A percentile compares a stretch with the other conserved stretches of the same genome.
Evolutionary conservation across 345 rosid genomes (phyloP).

Genomic region (Aquilaria sinensis): DNA sequence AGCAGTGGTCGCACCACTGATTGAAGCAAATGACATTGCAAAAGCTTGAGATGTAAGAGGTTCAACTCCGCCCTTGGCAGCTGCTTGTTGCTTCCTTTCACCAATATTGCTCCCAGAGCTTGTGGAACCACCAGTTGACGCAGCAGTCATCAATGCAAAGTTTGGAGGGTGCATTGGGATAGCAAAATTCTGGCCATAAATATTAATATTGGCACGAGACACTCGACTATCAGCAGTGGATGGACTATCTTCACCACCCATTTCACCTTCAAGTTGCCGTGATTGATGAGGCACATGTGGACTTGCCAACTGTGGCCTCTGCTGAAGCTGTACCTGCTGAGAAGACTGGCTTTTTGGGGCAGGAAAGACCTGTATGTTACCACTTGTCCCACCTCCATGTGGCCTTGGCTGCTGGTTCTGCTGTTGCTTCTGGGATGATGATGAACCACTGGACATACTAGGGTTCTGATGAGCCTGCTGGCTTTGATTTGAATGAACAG

Average conservation of each 20-base stretch:
- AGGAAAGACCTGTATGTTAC: constrained; percentile 62
- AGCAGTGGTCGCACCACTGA: constrained; percentile 51
- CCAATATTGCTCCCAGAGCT: constrained; percentile 34
- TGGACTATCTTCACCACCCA: constrained; percentile 73
- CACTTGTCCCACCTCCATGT: constrained; percentile 33
- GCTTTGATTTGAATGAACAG: constrained; percentile 44
- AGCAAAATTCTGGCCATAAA: constrained; percentile 61
- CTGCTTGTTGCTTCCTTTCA: constrained; percentile 66
- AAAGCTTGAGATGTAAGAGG: constrained; percentile 59
- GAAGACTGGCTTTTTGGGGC: constrained; percentile 44
- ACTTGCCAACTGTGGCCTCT: constrained; percentile 51
- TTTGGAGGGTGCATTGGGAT: constrained; percentile 56
- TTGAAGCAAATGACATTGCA: constrained; percentile 84
- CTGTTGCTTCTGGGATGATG: constrained; percentile 73
- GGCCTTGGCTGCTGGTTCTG: constrained; percentile 73
- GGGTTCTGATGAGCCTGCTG: constrained; percentile 71
- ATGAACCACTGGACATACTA: constrained; percentile 61
- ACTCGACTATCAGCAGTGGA: constrained; percentile 74
- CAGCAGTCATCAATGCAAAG: constrained; percentile 59
- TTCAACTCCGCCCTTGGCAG: constrained; percentile 57
- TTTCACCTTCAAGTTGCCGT: constrained; percentile 51
- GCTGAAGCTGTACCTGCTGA: constrained; percentile 53
- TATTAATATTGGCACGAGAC: constrained; percentile 45
- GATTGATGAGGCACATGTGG: constrained; percentile 56
- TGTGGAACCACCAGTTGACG: constrained; percentile 41